Evolutionary conservation across 768 basidiomycete species (phyloP).

Genomic region (Podaxis sp.): DNA sequence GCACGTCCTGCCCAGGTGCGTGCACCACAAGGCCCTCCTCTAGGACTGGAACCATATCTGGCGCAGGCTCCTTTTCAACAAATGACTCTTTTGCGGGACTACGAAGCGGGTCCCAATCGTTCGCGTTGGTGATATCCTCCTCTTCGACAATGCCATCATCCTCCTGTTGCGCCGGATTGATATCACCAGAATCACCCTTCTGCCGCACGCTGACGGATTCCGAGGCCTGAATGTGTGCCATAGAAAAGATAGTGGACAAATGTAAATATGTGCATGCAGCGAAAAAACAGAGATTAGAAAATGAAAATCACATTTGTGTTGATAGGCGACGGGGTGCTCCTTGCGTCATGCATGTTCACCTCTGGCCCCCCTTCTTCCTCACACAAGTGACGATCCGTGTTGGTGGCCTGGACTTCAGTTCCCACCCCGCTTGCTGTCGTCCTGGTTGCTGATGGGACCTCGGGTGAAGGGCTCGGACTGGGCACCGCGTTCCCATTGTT

Average conservation of each 20-base stretch:
- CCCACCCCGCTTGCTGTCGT: neutral
- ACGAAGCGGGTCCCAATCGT: constrained; percentile 8
- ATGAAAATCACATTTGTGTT: constrained; percentile 8
- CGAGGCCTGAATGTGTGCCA: neutral
- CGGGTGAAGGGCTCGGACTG: neutral
- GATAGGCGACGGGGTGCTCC: neutral
- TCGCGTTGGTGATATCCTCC: constrained; percentile 1
- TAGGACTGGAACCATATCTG: neutral
- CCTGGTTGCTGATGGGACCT: neutral
- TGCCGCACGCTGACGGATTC: neutral
- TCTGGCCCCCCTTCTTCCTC: neutral
- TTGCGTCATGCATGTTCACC: neutral
- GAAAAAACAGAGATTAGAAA: neutral
- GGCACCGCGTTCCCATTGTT: neutral
- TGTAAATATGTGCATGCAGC: neutral
- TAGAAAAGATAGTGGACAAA: neutral
- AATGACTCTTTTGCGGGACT: constrained; percentile 2
- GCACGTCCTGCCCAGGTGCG: neutral
- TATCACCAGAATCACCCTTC: neutral
- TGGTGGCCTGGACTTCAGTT: neutral
- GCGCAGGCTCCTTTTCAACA: neutral
- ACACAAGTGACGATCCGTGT: neutral
- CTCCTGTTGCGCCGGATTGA: neutral
- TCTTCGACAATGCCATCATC: neutral
- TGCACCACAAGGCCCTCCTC: constrained; percentile 23